These are phyloP conservation scores for Moesziomyces globuligerus DNA, from an alignment of 1,284 basidiomycete genomes.

Conservation along the genomic window DNA sequence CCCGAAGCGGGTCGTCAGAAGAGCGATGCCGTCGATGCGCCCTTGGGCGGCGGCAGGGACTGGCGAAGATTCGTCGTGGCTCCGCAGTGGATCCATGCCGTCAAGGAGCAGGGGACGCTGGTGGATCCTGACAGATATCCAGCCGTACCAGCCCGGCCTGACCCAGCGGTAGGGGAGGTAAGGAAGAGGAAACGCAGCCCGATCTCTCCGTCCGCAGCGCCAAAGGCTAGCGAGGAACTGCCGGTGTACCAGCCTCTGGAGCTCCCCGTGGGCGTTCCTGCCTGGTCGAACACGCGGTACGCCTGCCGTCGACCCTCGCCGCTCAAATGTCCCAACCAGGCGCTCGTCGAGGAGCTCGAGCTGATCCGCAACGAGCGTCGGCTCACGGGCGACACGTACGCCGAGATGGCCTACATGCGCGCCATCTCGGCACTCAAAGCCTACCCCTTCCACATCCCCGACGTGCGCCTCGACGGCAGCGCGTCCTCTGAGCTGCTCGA, in stretches of 20 bases:
- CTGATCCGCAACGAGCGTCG: conserved; percentile 55
- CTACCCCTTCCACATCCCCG: conserved; percentile 45
- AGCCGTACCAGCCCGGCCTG: conserved; percentile 7
- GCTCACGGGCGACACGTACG: conserved; percentile 50
- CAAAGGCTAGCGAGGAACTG: too few relatives aligned
- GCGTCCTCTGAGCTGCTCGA: conserved; percentile 10
- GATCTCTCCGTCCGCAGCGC: conserved; percentile 13
- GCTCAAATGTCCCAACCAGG: conserved; percentile 54
- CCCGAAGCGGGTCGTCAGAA: neutral
- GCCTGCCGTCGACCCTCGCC: conserved; percentile 58
- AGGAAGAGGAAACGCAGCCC: conserved; percentile 20
- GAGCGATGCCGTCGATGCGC: conserved; percentile 1
- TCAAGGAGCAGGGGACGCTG: conserved; percentile 14
- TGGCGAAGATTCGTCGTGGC: conserved; percentile 43
- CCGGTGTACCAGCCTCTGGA: neutral
- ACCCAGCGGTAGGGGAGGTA: neutral
- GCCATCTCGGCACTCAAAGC: conserved; percentile 62
- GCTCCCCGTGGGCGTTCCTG: conserved; percentile 2
- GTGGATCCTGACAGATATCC: conserved; percentile 40
- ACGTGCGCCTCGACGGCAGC: conserved; percentile 2
- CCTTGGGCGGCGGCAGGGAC: conserved; percentile 19
- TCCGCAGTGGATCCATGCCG: conserved; percentile 27
- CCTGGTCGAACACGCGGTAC: conserved; percentile 45
- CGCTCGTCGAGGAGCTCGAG: conserved; percentile 57
- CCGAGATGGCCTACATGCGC: conserved; percentile 61